Base-by-base conservation (phyloP, 2,329 filamentous ascomycete species). In the Didymellaceae sp. region DNA sequence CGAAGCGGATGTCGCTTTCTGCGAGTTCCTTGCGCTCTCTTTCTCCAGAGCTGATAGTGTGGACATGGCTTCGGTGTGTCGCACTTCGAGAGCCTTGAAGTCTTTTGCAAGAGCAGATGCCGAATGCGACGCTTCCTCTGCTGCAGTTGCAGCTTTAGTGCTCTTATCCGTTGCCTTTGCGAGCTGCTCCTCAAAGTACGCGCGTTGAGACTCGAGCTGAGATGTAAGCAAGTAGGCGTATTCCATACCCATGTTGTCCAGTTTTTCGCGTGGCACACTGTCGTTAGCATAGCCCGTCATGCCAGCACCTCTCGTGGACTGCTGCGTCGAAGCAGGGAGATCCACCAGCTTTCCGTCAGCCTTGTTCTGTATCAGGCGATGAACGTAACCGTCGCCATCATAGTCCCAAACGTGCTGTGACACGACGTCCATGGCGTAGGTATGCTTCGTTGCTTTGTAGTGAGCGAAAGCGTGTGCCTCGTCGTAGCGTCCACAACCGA, bases 361-460 rank as follows among this genome's bases (percentile, higher is more conserved):
- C 76, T 97, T 96, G 67, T 91, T 91, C 59, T 96, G 89, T 47
- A 99, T 96, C 42, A 97, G 84, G 8, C 94, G 87, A 74, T 99
- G 94, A 39, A 97, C 94, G 81, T 96, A 99, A 67, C 88, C 89
- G 68, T 99, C 94, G 4, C 90, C 91, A 0, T 90, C 90, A 59
- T 99, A 99, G 74, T 99, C 94, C 94, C 94, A 99, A 1, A 99
- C 92, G 63, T 96, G 88, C 71, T 99, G 93, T 0, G 91, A 96
- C 55, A 88, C 86, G 28, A 97, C 84, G 70, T 99, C 94, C 71
- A 99, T 89, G 20, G 91, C 89, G 69, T 96, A 99, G 57, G 89
- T 89, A 73, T 99, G 94, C 4, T 86, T 85, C 3, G 90, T 95
- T 46, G 90, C 83, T 74, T 95, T 91, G 84, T 91, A 97, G 74